These are phyloP conservation scores for Triticum monococcum DNA, from an alignment of 176 grass and related monocot species.

Conservation along the genomic window DNA sequence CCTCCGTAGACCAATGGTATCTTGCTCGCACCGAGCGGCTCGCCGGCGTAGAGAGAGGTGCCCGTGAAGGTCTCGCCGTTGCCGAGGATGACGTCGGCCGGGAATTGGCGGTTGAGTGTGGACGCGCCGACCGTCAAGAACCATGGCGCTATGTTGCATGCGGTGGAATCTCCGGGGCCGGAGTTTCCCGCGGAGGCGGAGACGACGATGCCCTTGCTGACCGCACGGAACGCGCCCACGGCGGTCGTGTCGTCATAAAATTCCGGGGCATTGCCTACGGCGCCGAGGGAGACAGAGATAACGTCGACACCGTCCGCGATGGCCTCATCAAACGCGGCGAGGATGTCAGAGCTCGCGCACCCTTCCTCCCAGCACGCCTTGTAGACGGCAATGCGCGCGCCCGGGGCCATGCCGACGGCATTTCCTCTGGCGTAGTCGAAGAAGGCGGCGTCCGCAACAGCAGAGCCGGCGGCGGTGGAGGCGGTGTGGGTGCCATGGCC, in stretches of 20 bases:
- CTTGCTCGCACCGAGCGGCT: neutral
- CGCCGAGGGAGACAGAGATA: conserved; percentile 22
- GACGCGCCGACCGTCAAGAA: conserved; percentile 45
- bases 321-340: conserved; percentile 23
- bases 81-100: neutral
- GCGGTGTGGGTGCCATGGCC: conserved; percentile 49
- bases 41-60: neutral
- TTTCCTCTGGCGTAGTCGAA: conserved; percentile 13
- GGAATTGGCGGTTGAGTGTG: conserved; percentile 32
- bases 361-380: conserved; percentile 33
- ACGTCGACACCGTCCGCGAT: conserved; percentile 23
- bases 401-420: conserved; percentile 25
- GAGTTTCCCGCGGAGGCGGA: conserved; percentile 19
- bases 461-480: conserved; percentile 29
- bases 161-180: conserved; percentile 21
- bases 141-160: conserved; percentile 41
- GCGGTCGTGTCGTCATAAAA: conserved; percentile 10
- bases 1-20: neutral
- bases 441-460: neutral
- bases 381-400: conserved; percentile 40
- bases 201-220: conserved; percentile 32
- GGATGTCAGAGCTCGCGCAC: conserved; percentile 32
- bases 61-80: conserved; percentile 16
- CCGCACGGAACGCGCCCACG: conserved; percentile 38
- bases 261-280: fast-evolving